Conservation (phyloP, 192 early-diverging fungal species). For the Bifiguratus adelaidae region DNA sequence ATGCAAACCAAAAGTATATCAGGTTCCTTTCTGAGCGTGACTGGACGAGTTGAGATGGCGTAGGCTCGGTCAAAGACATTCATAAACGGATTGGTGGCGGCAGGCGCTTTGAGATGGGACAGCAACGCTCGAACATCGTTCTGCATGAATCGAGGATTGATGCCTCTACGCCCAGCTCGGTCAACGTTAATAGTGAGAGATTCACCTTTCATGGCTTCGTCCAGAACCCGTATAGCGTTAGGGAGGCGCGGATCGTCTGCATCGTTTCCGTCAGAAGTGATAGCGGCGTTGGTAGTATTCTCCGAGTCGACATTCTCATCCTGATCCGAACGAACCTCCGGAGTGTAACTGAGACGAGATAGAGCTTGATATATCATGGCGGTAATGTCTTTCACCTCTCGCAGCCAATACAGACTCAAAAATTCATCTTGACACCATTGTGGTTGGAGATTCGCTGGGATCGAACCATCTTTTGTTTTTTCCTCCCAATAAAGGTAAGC, state of each 20-base stretch:
- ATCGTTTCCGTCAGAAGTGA: background rate
- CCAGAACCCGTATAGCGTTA: background rate
- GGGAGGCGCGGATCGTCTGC: background rate
- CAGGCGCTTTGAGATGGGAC: background rate
- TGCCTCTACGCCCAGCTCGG: background rate
- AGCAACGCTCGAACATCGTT: background rate
- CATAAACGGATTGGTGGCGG: conserved; percentile 5
- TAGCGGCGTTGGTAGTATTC: background rate
- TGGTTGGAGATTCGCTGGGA: too few relatives aligned
- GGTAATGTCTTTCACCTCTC: conserved; percentile 15
- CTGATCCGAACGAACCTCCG: background rate
- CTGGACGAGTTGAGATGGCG: conserved; percentile 1
- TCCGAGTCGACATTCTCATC: background rate
- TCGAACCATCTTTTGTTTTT: background rate
- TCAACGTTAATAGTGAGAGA: background rate
- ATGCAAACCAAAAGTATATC: conserved; percentile 3
- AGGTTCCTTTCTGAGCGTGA: conserved; percentile 3
- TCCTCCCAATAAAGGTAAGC: conserved; percentile 21
- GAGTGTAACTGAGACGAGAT: conserved; percentile 4
- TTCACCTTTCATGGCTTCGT: background rate
- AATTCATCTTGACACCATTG: conserved; percentile 16
- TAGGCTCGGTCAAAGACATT: conserved; percentile 13
- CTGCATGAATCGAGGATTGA: background rate
- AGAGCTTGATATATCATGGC: conserved; percentile 9
- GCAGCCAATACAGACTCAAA: conserved; percentile 18